Percentiles rank a stretch among this genome's conserved stretches.
Evolutionary conservation across 352 stramenopile genomes (phyloP).

Genomic region (Pythium folliculosum): DNA sequence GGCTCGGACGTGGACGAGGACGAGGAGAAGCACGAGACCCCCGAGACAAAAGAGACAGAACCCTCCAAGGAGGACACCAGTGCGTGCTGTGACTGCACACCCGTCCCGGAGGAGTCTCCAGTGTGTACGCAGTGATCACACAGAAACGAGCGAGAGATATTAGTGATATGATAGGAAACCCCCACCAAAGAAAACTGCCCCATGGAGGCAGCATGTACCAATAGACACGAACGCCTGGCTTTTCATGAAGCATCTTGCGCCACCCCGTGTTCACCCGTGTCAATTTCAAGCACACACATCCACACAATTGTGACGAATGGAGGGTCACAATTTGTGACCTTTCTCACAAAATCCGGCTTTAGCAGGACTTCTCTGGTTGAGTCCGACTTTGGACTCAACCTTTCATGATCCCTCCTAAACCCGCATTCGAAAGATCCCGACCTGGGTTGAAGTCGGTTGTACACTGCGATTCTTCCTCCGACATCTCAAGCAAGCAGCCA

Average conservation of each 20-base stretch:
- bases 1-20: slow-evolving; percentile 8
- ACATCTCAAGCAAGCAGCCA: not conserved
- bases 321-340: too few relatives aligned
- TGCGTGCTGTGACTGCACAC: too few relatives aligned
- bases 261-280: too few relatives aligned
- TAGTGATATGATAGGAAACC: not conserved
- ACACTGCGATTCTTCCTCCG: not conserved
- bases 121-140: not conserved
- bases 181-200: not conserved
- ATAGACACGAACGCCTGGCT: not conserved
- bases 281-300: not conserved
- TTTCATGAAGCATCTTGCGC: not conserved
- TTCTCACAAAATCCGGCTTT: too few relatives aligned
- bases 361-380: too few relatives aligned
- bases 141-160: not conserved
- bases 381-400: too few relatives aligned
- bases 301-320: too few relatives aligned
- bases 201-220: not conserved
- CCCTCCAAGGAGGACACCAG: not conserved
- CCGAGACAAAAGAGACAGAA: slow-evolving; percentile 5
- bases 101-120: too few relatives aligned
- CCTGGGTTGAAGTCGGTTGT: slow-evolving; percentile 4
- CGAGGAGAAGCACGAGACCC: slow-evolving; percentile 11
- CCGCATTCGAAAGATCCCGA: not conserved
- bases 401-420: too few relatives aligned